Conservation (phyloP, 2,329 filamentous ascomycete species). For the Metarhizium sp. region DNA sequence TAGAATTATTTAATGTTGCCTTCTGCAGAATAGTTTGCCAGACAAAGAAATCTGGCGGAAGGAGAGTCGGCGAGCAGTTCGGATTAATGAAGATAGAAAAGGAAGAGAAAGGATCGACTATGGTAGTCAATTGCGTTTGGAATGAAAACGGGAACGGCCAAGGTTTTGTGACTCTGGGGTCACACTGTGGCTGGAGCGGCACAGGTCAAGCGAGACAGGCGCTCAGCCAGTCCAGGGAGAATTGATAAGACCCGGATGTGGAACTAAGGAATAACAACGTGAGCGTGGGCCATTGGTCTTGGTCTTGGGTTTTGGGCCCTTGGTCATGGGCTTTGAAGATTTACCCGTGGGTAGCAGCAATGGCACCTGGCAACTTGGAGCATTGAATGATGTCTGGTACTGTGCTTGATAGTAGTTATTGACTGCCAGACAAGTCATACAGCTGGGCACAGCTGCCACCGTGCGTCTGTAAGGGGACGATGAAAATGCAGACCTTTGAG, state of each 20-base stretch:
- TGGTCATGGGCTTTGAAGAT: too few relatives aligned
- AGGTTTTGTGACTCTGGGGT: conserved; percentile 1
- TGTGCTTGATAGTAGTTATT: too few relatives aligned
- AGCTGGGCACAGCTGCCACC: too few relatives aligned
- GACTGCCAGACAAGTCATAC: too few relatives aligned
- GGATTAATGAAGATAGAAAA: background rate
- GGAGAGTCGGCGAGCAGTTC: background rate
- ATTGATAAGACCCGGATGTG: too few relatives aligned
- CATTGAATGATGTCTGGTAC: too few relatives aligned
- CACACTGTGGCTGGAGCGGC: background rate
- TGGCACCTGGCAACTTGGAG: background rate
- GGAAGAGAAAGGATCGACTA: background rate
- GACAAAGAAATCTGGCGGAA: background rate
- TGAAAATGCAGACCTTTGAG: too few relatives aligned
- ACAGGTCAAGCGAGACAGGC: background rate
- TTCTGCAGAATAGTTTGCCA: background rate
- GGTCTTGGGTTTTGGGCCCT: too few relatives aligned
- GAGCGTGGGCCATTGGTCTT: too few relatives aligned
- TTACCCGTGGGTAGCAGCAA: background rate
- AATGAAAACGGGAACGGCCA: conserved; percentile 1
- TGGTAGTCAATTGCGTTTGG: background rate
- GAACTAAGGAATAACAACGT: too few relatives aligned
- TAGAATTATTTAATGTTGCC: background rate
- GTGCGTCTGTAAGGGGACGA: too few relatives aligned
- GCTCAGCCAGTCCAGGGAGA: too few relatives aligned